Base-by-base conservation (phyloP, 495 filamentous ascomycete genomes). In the Echria macrotheca region DNA sequence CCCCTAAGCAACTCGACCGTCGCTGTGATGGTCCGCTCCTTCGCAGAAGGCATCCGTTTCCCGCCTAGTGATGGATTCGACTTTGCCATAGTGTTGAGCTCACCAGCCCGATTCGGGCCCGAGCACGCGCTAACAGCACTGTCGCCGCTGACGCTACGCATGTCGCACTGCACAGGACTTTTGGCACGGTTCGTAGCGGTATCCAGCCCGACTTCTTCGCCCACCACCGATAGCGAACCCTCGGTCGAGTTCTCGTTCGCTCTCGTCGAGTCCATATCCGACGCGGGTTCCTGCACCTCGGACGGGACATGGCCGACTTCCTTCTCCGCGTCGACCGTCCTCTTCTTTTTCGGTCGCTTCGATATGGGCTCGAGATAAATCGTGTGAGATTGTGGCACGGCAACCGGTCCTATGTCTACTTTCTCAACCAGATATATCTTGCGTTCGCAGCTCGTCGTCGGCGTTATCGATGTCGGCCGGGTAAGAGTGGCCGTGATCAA, bases 401-500 rank as follows among this genome's bases (percentile, higher is more conserved):
- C 29, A 6, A 83, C 53, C 1, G 70, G 57, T 1, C 77, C 79
- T 24, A 84, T 73, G 55, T 84, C 81, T 2, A 84, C 68, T 51
- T 66, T 82, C 63, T 96, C 90, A 7, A 87, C 64, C 12, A 96
- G 68, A 32, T 81, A 81, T 44, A 98, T 74, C 57, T 91, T 91
- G 37, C 79, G 74, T 56, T 91, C 85, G 69, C 85, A 90, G 29
- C 77, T 85, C 7, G 82, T 73, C 5, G 82, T 91, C 9, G 91
- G 81, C 23, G 86, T 79, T 49, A 96, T 89, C 11, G 91, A 85
- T 0, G 86, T 91, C 5, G 94, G 93, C 43, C 89, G 82, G 7
- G 94, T 98, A 38, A 97, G 60, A 21, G 89, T 96, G 35, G 91
- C 83, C 14, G 86, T 87, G 58, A 97, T 78, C 67, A 87, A 80